Base-by-base conservation (phyloP, 495 filamentous ascomycete genomes). In the Hypoxylon perforatum region DNA sequence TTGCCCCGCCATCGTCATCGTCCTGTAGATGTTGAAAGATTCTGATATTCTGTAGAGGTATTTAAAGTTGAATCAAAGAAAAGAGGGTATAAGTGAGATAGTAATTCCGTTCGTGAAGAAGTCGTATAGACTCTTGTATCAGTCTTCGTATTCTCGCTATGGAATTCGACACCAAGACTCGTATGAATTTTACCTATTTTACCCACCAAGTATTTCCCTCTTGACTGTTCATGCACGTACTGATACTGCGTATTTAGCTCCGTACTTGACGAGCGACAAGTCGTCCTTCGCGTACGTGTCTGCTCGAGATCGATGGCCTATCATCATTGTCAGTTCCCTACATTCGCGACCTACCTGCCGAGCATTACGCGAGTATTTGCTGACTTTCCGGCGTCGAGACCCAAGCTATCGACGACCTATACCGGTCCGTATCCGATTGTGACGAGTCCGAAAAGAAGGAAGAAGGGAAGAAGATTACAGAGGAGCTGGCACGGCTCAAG, bases 401-500 rank as follows among this genome's bases (percentile, higher is more conserved):
- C 15, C 88, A 92, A 76, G 93, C 91, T 23, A 97, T 99, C 74
- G 94, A 98, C 74, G 93, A 98, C 74, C 83, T 94, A 18, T 93
- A 97, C 77, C 90, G 90, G 4, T 85, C 90, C 17, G 88, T 92
- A 0, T 83, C 83, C 18, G 79, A 81, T 23, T 84, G 84, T 19
- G 80, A 81, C 11, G 86, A 91, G 33, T 74, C 84, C 1, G 86
- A 85, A 38, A 90, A 91, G 75, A 74, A 78, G 14, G 84, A 84
- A 22, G 95, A 99, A 70, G 95, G 95, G 61, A 97, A 97, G 79
- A 80, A 75, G 62, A 95, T 99, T 61, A 84, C 96, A 36, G 88
- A 88, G 74, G 85, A 90, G 53, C 81, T 99, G 1, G 90, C 91
- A 12, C 87, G 84, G 70, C 82, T 99, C 63, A 99, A 99, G 79